A percentile compares a stretch with the other conserved stretches of the same genome.
Conservation (phyloP, 495 filamentous ascomycete genomes). For the Penicillium flavigenum region DNA sequence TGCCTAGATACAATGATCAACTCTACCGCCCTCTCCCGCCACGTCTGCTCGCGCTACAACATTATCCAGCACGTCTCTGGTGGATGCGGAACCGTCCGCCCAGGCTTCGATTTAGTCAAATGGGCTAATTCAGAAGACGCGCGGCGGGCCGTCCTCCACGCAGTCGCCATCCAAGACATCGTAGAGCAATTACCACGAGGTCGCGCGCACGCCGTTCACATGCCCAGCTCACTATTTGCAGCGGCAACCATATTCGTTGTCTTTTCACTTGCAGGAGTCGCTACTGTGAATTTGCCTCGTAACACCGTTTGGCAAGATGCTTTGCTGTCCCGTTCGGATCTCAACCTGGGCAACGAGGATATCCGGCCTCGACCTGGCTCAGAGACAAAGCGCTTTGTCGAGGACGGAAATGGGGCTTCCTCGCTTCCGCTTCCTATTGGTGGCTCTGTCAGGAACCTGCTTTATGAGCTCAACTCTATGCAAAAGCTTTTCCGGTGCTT, state of each 20-base stretch:
- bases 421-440: constrained; percentile 14
- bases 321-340: constrained; percentile 38
- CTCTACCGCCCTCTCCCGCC: constrained; percentile 42
- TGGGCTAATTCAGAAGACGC: constrained; percentile 46
- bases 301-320: constrained; percentile 48
- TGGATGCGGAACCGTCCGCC: constrained; percentile 23
- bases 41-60: constrained; percentile 43
- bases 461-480: constrained; percentile 52
- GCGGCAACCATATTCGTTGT: constrained; percentile 46
- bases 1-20: constrained; percentile 48
- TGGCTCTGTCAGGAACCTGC: constrained; percentile 37
- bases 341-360: constrained; percentile 29
- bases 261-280: constrained; percentile 39
- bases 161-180: constrained; percentile 51
- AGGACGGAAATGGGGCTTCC: constrained; percentile 26
- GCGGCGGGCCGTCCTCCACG: constrained; percentile 46
- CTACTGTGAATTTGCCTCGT: constrained; percentile 39
- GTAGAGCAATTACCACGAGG: constrained; percentile 50
- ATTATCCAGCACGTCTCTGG: constrained; percentile 44
- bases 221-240: constrained; percentile 48
- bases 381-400: constrained; percentile 40
- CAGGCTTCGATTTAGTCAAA: constrained; percentile 38
- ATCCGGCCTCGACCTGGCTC: constrained; percentile 29
- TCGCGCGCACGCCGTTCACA: constrained; percentile 47
- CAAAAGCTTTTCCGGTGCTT: constrained; percentile 52